These are phyloP conservation scores for Talinum fruticosum DNA, from an alignment of 148 eudicot species.

Conservation along the genomic window DNA sequence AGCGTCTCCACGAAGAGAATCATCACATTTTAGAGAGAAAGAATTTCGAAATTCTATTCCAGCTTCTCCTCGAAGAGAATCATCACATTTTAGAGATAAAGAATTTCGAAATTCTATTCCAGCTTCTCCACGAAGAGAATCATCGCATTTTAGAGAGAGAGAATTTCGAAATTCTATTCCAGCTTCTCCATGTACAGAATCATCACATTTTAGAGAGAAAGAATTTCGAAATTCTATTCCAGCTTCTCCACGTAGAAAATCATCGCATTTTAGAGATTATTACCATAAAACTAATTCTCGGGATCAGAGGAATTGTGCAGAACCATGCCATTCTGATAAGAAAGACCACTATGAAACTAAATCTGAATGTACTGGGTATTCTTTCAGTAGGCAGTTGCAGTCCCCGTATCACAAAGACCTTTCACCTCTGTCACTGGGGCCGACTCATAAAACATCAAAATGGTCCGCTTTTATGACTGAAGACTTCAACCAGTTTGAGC, in stretches of 20 bases:
- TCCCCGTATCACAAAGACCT: slow-evolving; percentile 24
- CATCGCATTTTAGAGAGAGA: no score
- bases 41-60: slow-evolving; percentile 21
- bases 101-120: no score
- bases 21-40: slow-evolving; percentile 16
- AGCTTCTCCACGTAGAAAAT: no score
- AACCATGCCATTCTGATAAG: slow-evolving; percentile 22
- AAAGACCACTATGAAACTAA: slow-evolving; percentile 23
- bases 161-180: no score
- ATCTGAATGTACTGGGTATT: slow-evolving; percentile 15
- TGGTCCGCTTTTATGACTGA: slow-evolving; percentile 17
- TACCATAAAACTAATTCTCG: slow-evolving; percentile 23
- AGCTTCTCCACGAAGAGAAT: neutral
- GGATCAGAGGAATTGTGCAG: slow-evolving; percentile 27
- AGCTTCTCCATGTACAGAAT: neutral
- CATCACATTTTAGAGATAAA: slow-evolving; percentile 2
- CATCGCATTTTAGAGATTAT: slow-evolving; percentile 19
- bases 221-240: no score
- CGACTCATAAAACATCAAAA: slow-evolving; percentile 6
- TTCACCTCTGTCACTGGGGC: slow-evolving; percentile 22
- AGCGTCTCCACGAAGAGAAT: slow-evolving; percentile 23
- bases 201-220: slow-evolving; percentile 1
- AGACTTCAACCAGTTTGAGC: neutral
- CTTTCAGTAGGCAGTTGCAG: slow-evolving; percentile 32
- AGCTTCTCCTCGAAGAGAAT: slow-evolving; percentile 4